Conservation (phyloP, 176 grass and related monocot genomes). For the Zoysia pacifica region DNA sequence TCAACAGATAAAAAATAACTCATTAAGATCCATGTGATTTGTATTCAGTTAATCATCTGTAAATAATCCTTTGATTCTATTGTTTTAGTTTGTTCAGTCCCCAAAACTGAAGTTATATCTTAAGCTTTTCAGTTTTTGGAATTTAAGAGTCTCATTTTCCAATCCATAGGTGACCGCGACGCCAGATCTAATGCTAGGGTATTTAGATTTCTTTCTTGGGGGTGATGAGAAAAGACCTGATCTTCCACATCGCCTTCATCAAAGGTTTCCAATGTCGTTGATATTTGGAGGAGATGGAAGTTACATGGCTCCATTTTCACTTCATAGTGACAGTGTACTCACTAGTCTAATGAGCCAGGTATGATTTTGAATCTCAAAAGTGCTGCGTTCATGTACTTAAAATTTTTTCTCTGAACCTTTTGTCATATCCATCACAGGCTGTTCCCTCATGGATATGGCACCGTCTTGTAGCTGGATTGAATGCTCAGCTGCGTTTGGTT, state of each 20-base stretch:
- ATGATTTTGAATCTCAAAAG: conserved; percentile 31
- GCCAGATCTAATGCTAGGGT: conserved; percentile 94
- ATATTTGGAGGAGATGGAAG: conserved; percentile 96
- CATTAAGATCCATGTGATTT: not conserved
- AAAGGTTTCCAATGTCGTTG: conserved; percentile 92
- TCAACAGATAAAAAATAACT: conserved; percentile 22
- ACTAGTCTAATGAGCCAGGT: conserved; percentile 99
- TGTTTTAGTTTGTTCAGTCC: conserved; percentile 8
- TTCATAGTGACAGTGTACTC: conserved; percentile 96
- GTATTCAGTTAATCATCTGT: conserved; percentile 15
- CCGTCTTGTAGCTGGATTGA: conserved; percentile 91
- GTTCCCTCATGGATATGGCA: conserved; percentile 95
- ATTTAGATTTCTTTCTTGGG: conserved; percentile 98
- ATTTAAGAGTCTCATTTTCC: conserved; percentile 18
- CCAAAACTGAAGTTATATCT: not conserved
- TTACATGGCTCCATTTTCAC: conserved; percentile 98
- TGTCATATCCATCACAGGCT: conserved; percentile 55
- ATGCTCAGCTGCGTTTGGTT: conserved; percentile 90
- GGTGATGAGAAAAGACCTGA: conserved; percentile 98
- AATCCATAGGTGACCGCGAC: conserved; percentile 80
- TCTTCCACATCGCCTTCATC: conserved; percentile 89
- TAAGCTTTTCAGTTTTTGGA: not conserved
- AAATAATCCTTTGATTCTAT: not conserved
- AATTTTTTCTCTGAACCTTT: conserved; percentile 18
- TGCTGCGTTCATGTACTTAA: conserved; percentile 1